Conservation (phyloP, 768 basidiomycete species). For the Lactarius trivialis region DNA sequence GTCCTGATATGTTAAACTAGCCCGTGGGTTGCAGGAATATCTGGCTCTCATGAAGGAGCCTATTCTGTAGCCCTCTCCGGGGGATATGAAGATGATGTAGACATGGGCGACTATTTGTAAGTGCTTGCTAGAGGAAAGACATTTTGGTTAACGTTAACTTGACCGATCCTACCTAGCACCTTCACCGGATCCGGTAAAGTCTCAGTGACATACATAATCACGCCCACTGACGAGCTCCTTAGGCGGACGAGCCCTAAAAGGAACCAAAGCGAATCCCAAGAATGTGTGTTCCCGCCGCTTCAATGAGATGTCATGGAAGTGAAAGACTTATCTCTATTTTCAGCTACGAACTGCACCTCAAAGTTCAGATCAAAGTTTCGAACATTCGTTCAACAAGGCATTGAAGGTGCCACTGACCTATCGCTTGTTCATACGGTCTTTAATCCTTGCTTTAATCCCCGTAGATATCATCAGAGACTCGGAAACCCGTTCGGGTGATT, state of each 20-base stretch:
- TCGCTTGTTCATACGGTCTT: background rate
- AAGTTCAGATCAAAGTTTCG: constrained; percentile 76
- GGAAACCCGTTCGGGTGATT: constrained; percentile 80
- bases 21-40: constrained; percentile 81
- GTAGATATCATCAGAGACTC: constrained; percentile 71
- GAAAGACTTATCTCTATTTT: background rate
- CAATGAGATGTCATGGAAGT: background rate
- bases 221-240: background rate
- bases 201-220: background rate
- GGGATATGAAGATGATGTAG: constrained; percentile 83
- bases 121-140: constrained; percentile 29
- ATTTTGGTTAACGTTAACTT: background rate
- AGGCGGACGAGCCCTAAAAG: constrained; percentile 84
- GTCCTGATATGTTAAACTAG: constrained; percentile 33
- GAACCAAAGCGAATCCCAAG: constrained; percentile 75
- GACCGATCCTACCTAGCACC: constrained; percentile 51
- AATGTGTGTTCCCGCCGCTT: constrained; percentile 46
- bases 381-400: constrained; percentile 62
- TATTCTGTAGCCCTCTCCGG: constrained; percentile 86
- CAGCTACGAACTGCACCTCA: constrained; percentile 88
- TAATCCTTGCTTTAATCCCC: background rate
- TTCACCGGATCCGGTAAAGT: constrained; percentile 68
- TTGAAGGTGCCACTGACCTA: constrained; percentile 41
- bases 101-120: constrained; percentile 76
- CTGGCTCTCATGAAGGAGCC: constrained; percentile 59